Percentiles rank a stretch among this genome's conserved stretches.
Conservation (phyloP, 2,329 filamentous ascomycete genomes). For the Botrytis squamosa region DNA sequence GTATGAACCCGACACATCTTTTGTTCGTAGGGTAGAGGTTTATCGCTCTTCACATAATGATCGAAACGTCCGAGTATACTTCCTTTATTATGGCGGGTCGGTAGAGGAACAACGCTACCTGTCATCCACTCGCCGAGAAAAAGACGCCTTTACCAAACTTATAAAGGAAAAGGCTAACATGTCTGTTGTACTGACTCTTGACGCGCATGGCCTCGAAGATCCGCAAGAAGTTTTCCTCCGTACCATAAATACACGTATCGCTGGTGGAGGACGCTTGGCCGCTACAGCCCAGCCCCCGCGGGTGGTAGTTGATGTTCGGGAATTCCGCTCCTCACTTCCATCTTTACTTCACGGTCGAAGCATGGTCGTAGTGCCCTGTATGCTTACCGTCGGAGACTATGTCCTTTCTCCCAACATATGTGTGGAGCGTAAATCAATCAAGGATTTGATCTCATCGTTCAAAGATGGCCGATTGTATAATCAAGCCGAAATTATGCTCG, state of each 20-base stretch:
- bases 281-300: constrained; percentile 86
- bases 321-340: constrained; percentile 90
- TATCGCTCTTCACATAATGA: constrained; percentile 93
- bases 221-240: constrained; percentile 90
- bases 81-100: constrained; percentile 92
- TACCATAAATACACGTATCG: constrained; percentile 94
- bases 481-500: constrained; percentile 91
- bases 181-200: constrained; percentile 80
- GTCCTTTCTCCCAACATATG: constrained; percentile 88
- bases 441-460: constrained; percentile 88
- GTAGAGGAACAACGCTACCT: constrained; percentile 96
- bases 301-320: constrained; percentile 91
- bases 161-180: constrained; percentile 94
- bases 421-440: constrained; percentile 90
- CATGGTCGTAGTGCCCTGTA: constrained; percentile 88
- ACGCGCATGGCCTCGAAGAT: constrained; percentile 68
- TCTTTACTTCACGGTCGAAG: constrained; percentile 86
- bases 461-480: constrained; percentile 87
- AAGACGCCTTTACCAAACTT: constrained; percentile 90
- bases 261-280: constrained; percentile 79
- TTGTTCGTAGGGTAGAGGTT: constrained; percentile 91
- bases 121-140: constrained; percentile 85
- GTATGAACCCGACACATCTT: constrained; percentile 95
- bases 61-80: constrained; percentile 87
- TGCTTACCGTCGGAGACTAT: constrained; percentile 96